Evolutionary conservation across 257 asterid species (phyloP).

Genomic region (Scutellaria galericulata): DNA sequence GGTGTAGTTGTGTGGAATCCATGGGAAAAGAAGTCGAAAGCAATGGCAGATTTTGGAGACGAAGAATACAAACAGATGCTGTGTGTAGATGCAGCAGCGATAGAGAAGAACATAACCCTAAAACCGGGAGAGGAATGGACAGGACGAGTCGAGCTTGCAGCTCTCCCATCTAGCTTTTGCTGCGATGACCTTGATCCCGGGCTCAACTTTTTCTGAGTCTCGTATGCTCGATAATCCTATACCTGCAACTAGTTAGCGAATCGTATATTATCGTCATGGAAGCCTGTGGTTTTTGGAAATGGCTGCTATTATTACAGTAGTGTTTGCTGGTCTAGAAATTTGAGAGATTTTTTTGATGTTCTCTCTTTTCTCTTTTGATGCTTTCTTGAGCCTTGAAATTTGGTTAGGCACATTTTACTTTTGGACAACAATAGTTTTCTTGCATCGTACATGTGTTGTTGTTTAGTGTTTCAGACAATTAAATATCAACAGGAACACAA

Average conservation of each 20-base stretch:
- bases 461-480: too few relatives aligned
- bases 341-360: constrained; percentile 28
- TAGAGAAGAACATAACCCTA: constrained; percentile 71
- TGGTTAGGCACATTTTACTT: neutral
- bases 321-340: constrained; percentile 21
- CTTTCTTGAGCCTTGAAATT: neutral
- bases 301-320: constrained; percentile 32
- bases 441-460: neutral
- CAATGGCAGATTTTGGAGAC: constrained; percentile 85
- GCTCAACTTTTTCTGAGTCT: constrained; percentile 45
- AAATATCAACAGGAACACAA: too few relatives aligned
- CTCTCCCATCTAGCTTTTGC: constrained; percentile 82
- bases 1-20: constrained; percentile 89
- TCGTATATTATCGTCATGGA: constrained; percentile 1
- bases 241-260: constrained; percentile 6
- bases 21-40: constrained; percentile 90
- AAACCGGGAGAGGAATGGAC: constrained; percentile 96
- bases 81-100: constrained; percentile 79
- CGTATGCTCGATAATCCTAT: too few relatives aligned
- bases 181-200: constrained; percentile 58
- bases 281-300: constrained; percentile 47
- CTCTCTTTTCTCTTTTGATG: neutral
- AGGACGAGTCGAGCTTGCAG: constrained; percentile 68
- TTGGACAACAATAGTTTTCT: neutral
- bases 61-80: constrained; percentile 90